phyloP scores from a whole-genome alignment of 2,329 filamentous ascomycete genomes.

The Beauveria pseudobassiana region DNA sequence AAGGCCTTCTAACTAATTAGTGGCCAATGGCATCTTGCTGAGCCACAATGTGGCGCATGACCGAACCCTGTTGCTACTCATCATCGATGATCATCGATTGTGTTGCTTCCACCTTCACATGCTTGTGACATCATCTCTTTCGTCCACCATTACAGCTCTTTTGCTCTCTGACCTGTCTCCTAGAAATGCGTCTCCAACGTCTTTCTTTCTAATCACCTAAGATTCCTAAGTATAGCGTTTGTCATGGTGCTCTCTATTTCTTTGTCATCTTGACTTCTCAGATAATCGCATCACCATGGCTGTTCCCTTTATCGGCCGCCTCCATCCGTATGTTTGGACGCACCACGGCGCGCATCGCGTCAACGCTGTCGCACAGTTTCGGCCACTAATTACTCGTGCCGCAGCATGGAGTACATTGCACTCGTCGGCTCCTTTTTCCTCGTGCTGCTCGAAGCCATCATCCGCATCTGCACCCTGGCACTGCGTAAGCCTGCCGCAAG shows the following conservation, averaged over 20 bases:
- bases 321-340: conserved; percentile 38
- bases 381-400: conserved; percentile 2
- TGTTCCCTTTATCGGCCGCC: conserved; percentile 44
- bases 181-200: neutral
- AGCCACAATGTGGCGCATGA: too few species aligned
- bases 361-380: conserved; percentile 2
- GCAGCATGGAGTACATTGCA: conserved; percentile 77
- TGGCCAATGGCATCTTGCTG: too few species aligned
- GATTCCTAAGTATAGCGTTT: neutral
- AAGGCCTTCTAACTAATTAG: too few species aligned
- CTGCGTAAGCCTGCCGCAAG: conserved; percentile 54
- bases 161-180: neutral
- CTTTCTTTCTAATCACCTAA: neutral
- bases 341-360: neutral
- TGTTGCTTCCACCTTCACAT: conserved; percentile 1
- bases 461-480: conserved; percentile 79
- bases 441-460: conserved; percentile 72
- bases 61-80: too few species aligned
- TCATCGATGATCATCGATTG: neutral
- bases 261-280: neutral
- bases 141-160: neutral
- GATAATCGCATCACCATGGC: conserved; percentile 32
- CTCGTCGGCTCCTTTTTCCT: conserved; percentile 77
- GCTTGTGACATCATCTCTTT: conserved; percentile 17
- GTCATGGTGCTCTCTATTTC: conserved; percentile 2